These are phyloP conservation scores for Botryotinia calthae DNA, from an alignment of 2,329 filamentous ascomycete genomes.

Conservation along the genomic window DNA sequence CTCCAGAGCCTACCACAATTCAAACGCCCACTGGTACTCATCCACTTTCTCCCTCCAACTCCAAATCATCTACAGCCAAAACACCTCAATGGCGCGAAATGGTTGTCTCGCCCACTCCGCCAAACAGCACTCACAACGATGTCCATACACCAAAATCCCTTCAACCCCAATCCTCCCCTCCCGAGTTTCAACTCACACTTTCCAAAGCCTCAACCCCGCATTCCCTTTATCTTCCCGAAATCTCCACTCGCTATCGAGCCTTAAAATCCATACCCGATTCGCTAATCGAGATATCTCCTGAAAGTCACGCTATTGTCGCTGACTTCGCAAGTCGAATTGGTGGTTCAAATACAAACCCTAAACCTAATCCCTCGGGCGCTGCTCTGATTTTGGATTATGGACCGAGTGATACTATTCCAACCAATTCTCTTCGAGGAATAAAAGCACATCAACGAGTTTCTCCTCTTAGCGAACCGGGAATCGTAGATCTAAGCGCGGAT, in stretches of 20 bases:
- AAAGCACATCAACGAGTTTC: slow-evolving; percentile 71
- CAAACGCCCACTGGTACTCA: slow-evolving; percentile 44
- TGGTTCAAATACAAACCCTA: slow-evolving; percentile 55
- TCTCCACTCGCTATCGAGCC: slow-evolving; percentile 73
- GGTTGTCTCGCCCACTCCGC: slow-evolving; percentile 67
- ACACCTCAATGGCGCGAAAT: slow-evolving; percentile 76
- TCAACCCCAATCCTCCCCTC: slow-evolving; percentile 49
- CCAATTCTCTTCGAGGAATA: slow-evolving; percentile 90
- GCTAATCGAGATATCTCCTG: slow-evolving; percentile 86
- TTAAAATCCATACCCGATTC: slow-evolving; percentile 67
- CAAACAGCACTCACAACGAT: slow-evolving; percentile 51
- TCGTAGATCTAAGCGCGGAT: slow-evolving; percentile 86
- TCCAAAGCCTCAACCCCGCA: slow-evolving; percentile 75
- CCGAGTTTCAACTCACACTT: slow-evolving; percentile 85
- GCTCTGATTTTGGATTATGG: slow-evolving; percentile 97
- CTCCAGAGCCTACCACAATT: slow-evolving; percentile 39
- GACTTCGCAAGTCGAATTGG: slow-evolving; percentile 86
- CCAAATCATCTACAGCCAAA: slow-evolving; percentile 34
- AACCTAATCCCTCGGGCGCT: slow-evolving; percentile 69
- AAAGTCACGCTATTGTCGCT: slow-evolving; percentile 73
- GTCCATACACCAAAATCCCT: slow-evolving; percentile 54
- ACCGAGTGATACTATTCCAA: slow-evolving; percentile 71
- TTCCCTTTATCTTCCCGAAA: slow-evolving; percentile 78
- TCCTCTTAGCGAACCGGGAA: slow-evolving; percentile 75
- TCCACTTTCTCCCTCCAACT: slow-evolving; percentile 38